phyloP scores from a whole-genome alignment of 2,329 filamentous ascomycete species.

The Fusarium anthophilum region DNA sequence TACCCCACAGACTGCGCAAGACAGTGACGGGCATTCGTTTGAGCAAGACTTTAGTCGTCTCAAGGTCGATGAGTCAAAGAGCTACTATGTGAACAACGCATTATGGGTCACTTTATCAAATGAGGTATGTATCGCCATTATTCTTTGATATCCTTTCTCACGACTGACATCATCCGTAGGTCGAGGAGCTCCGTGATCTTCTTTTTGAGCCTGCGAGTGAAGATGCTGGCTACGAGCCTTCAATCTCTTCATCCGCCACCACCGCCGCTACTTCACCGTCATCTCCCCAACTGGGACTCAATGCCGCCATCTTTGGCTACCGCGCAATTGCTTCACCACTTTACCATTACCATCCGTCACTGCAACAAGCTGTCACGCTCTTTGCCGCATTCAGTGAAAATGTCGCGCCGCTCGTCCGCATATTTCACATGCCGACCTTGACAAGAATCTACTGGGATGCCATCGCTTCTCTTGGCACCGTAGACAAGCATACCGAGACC shows the following conservation, averaged over 20 bases:
- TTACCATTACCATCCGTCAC: background rate
- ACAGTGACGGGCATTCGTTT: background rate
- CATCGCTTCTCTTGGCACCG: background rate
- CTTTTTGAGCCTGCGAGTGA: background rate
- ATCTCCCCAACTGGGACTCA: background rate
- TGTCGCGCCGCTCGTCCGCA: background rate
- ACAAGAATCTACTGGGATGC: background rate
- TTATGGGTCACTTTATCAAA: background rate
- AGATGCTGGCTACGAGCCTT: background rate
- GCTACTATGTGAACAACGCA: background rate
- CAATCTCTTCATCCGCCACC: background rate
- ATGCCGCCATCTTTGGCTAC: background rate
- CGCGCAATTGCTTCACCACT: background rate
- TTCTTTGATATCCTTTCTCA: accelerated
- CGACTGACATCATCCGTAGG: background rate
- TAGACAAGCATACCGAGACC: background rate
- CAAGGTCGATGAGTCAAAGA: background rate
- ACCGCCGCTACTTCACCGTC: background rate
- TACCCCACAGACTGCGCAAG: background rate
- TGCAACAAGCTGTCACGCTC: background rate
- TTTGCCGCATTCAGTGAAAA: background rate
- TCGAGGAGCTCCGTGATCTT: background rate
- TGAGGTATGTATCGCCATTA: background rate
- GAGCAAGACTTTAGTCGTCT: background rate
- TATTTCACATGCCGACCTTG: background rate